phyloP scores from a whole-genome alignment of 352 stramenopile species.

The Globisporangium spinosum region DNA sequence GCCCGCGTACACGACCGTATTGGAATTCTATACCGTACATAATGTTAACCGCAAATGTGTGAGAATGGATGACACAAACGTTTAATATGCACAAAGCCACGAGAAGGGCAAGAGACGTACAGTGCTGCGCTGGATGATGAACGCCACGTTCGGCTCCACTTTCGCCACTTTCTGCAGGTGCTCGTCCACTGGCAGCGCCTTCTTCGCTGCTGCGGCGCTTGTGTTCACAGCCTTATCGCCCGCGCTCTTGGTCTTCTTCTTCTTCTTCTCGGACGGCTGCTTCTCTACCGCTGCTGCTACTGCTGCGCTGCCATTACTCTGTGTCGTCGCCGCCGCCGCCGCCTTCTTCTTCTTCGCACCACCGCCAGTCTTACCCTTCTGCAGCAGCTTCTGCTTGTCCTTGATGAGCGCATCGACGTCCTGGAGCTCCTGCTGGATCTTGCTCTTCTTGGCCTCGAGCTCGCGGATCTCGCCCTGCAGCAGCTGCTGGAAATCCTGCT shows the following conservation, averaged over 20 bases:
- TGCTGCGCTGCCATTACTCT: slow-evolving; percentile 14
- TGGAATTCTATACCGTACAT: slow-evolving; percentile 52
- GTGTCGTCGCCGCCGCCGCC: slow-evolving; percentile 28
- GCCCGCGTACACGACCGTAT: slow-evolving; percentile 80
- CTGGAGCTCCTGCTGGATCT: slow-evolving; percentile 21
- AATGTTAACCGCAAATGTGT: not conserved
- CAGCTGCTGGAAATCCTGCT: slow-evolving; percentile 63
- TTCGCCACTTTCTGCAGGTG: slow-evolving; percentile 62
- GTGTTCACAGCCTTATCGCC: slow-evolving; percentile 2
- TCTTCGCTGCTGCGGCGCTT: slow-evolving; percentile 9
- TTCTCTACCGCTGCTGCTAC: slow-evolving; percentile 24
- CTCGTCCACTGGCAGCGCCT: slow-evolving; percentile 58
- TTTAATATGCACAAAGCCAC: not conserved
- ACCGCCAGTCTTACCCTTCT: slow-evolving; percentile 37
- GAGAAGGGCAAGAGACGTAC: slow-evolving; percentile 26
- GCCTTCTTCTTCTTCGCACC: slow-evolving; percentile 41
- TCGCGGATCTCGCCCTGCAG: slow-evolving; percentile 62
- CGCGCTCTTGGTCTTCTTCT: slow-evolving; percentile 13
- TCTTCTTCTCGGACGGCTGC: slow-evolving; percentile 34
- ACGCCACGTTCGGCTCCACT: slow-evolving; percentile 70
- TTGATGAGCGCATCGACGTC: slow-evolving; percentile 40
- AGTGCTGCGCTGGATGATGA: slow-evolving; percentile 87
- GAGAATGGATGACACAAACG: not conserved
- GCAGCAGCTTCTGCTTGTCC: slow-evolving; percentile 58
- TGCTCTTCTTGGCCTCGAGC: slow-evolving; percentile 48